A percentile compares a stretch with the other conserved stretches of the same genome.
These are phyloP conservation scores for Vaccinium vitisidaea DNA, from an alignment of 148 eudicot species.

Conservation along the genomic window DNA sequence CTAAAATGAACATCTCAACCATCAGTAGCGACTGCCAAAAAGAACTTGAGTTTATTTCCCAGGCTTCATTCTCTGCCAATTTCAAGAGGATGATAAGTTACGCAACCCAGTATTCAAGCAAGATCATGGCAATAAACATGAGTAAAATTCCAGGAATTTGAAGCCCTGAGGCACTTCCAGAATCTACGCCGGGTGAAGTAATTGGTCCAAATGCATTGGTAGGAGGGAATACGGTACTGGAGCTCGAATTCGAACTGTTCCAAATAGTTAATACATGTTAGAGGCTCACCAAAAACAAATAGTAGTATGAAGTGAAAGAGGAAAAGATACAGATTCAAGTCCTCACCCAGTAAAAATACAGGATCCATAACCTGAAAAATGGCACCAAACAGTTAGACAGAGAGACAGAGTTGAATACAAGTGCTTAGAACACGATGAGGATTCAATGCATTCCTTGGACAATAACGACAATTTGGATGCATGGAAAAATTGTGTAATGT, in stretches of 20 bases:
- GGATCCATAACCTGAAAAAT: slow-evolving; percentile 73
- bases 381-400: slow-evolving; percentile 19
- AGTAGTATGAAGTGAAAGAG: background rate
- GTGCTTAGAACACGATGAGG: background rate
- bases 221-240: slow-evolving; percentile 29
- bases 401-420: background rate
- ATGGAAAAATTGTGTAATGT: background rate
- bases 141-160: slow-evolving; percentile 32
- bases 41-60: background rate
- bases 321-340: background rate
- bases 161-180: slow-evolving; percentile 21
- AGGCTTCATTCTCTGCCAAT: background rate
- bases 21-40: background rate
- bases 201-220: slow-evolving; percentile 66
- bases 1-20: background rate
- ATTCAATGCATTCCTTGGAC: background rate
- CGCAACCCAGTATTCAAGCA: slow-evolving; percentile 16
- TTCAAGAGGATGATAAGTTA: background rate
- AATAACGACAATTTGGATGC: background rate
- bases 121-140: slow-evolving; percentile 21
- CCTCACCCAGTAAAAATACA: slow-evolving; percentile 78
- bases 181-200: slow-evolving; percentile 33
- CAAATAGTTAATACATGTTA: slow-evolving; percentile 9
- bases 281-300: background rate
- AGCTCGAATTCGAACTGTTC: slow-evolving; percentile 52